Percentiles rank a stretch among this genome's conserved stretches.
phyloP scores from a whole-genome alignment of 1,284 basidiomycete genomes.

The Ceratorhiza oryzae-sativae region DNA sequence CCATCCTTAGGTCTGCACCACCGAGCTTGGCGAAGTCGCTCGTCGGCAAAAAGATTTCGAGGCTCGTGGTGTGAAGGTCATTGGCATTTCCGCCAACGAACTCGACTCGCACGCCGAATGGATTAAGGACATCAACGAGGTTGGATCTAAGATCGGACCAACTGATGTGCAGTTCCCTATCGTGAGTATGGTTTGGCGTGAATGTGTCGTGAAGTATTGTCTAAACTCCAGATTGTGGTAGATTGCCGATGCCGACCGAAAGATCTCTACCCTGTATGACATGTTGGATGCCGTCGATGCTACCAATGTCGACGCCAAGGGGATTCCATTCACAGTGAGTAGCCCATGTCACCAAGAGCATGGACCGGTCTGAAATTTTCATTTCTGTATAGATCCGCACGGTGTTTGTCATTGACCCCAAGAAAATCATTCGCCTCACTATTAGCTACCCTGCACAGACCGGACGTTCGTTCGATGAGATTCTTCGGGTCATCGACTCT shows the following conservation, averaged over 20 bases:
- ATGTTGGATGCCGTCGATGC: constrained; percentile 97
- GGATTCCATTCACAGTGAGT: constrained; percentile 79
- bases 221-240: constrained; percentile 47
- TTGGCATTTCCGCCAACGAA: constrained; percentile 93
- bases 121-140: constrained; percentile 92
- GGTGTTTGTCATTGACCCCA: constrained; percentile 93
- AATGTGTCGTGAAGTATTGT: constrained; percentile 23
- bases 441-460: constrained; percentile 79
- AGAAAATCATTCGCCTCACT: constrained; percentile 88
- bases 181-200: constrained; percentile 56
- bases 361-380: constrained; percentile 21
- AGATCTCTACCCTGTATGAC: constrained; percentile 85
- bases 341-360: neutral
- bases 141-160: constrained; percentile 66
- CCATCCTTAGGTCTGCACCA: constrained; percentile 75
- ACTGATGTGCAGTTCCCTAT: constrained; percentile 91
- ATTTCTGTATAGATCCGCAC: constrained; percentile 78
- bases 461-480: constrained; percentile 73
- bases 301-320: constrained; percentile 93
- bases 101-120: constrained; percentile 86
- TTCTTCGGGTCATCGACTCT: constrained; percentile 83
- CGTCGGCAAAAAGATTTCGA: constrained; percentile 85
- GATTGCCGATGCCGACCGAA: constrained; percentile 92
- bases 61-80: constrained; percentile 89
- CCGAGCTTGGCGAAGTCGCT: constrained; percentile 95